A percentile compares a stretch with the other conserved stretches of the same genome.
These are phyloP conservation scores for Henckelia pumila DNA, from an alignment of 257 asterid species.

Conservation along the genomic window DNA sequence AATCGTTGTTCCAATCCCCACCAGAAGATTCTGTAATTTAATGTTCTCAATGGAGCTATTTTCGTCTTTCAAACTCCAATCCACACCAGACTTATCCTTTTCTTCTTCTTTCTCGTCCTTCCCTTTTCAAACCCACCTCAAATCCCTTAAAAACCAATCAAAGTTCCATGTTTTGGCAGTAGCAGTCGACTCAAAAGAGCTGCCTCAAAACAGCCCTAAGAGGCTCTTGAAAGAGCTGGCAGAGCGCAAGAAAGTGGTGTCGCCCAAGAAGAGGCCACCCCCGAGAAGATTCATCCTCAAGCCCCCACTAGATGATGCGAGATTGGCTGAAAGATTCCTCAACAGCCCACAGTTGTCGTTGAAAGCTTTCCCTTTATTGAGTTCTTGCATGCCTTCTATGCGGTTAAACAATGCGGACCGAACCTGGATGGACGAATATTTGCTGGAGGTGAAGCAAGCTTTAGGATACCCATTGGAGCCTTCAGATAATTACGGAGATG, in stretches of 20 bases:
- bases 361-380: slow-evolving; percentile 78
- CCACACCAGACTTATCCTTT: slow-evolving; percentile 61
- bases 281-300: slow-evolving; percentile 76
- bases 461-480: slow-evolving; percentile 90
- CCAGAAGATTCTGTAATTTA: background rate
- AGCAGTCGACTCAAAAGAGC: slow-evolving; percentile 73
- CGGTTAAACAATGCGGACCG: slow-evolving; percentile 76
- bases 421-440: slow-evolving; percentile 87
- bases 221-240: slow-evolving; percentile 83
- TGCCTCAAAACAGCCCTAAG: slow-evolving; percentile 90
- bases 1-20: slow-evolving; percentile 6
- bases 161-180: slow-evolving; percentile 48
- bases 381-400: slow-evolving; percentile 84
- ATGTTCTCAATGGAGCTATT: slow-evolving; percentile 55
- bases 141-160: slow-evolving; percentile 34
- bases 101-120: slow-evolving; percentile 63
- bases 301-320: slow-evolving; percentile 81
- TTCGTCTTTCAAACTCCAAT: slow-evolving; percentile 53
- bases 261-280: slow-evolving; percentile 73
- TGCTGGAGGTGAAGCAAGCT: slow-evolving; percentile 89
- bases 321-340: slow-evolving; percentile 74
- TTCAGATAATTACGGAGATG: slow-evolving; percentile 69
- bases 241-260: slow-evolving; percentile 64
- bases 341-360: slow-evolving; percentile 90
- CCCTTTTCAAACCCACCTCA: slow-evolving; percentile 59